Base-by-base conservation (phyloP, 129 eudicot genomes). In the Saposhnikovia divaricata region DNA sequence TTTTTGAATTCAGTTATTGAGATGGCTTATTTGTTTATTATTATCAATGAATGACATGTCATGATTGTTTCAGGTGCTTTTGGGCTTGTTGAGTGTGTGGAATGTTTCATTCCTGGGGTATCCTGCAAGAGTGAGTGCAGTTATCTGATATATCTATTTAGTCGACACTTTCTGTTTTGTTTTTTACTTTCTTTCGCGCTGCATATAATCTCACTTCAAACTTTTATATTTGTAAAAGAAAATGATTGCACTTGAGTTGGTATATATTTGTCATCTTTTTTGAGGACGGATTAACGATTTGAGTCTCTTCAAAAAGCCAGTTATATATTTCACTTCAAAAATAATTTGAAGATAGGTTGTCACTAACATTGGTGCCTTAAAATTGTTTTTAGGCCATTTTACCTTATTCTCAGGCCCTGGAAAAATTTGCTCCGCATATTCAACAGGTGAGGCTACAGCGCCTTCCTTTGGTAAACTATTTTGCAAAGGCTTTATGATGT, bases 21-120 rank as follows among this genome's bases (percentile, higher is more conserved):
- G 57, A 77, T 79, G 51, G 42, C 12, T 46, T 14, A 69, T 70
- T 46, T 31, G 6, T 57, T 59, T 59, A 23, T 59, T 9, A n/a
- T 55, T 15, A 37, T 34, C 46, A 28, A 45, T 74, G 19, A 11
- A 53, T 85, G 77, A 80, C 59, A 47, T 79, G 50, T 57, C 37
- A 57, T 34, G 0, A 21, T 57, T 77, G 51, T 81, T 84, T 82
- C 95, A 95, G 99, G 99, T 95, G 79, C 97, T 95, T 85, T 79
- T 95, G 81, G 99, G 99, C 79, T 86, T 95, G 83, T 85, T 95
- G 90, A 95, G 99, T 81, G 83, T 92, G 51, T 95, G 99, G 99
- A 95, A 90, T 84, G 99, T 95, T 76, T 89, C 99, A 55, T 95
- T 95, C 85, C 97, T 95, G 83, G 99, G 89, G 76, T 91, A 95